Base-by-base conservation (phyloP, 805 yeast genomes). In the Crinitomyces ghanaensis region DNA sequence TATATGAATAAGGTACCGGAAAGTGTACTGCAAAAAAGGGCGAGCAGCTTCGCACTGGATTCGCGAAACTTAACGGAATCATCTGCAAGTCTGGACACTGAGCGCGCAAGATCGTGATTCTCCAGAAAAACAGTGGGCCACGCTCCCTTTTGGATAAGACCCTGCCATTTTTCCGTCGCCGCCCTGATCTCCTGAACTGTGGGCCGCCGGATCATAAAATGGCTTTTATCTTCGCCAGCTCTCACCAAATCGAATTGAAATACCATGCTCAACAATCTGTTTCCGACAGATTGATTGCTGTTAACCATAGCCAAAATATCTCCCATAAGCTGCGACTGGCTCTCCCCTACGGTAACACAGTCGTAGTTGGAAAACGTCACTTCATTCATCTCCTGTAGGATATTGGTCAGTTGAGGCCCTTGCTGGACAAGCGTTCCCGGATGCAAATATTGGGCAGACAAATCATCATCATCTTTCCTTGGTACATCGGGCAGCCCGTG, bases 331-430 rank as follows among this genome's bases (percentile, higher is more conserved):
- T n/a, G 17, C 13, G 30, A 21, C 13, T 21, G 19, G 32, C 67
- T 68, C 46, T 72, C 77, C 28, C 77, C 77, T 19, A 72, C 76
- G 5, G 76, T 68, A 66, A 72, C 60, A 20, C 56, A 66, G 44
- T 69, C 72, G 43, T 67, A 68, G 38, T 63, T 57, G 19, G 63
- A 49, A 13, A 66, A 58, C 26, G 60, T 64, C 36, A 59, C 53
- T 7, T 39, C 43, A 43, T 56, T 62, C 66, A 72, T 61, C 45
- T 69, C 74, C 49, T 63, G 62, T 50, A 69, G 70, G 53, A 65
- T 70, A 48, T 70, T 75, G 50, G 72, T 77, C 45, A 71, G 68
- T 36, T 73, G 50, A 16, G 77, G 75, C 5, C 76, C 76, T 40
- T 64, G 59, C 41, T 54, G 57, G 34, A 56, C 55, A 35, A 44